phyloP scores from a whole-genome alignment of 768 basidiomycete species.

The Ramaria rubella region DNA sequence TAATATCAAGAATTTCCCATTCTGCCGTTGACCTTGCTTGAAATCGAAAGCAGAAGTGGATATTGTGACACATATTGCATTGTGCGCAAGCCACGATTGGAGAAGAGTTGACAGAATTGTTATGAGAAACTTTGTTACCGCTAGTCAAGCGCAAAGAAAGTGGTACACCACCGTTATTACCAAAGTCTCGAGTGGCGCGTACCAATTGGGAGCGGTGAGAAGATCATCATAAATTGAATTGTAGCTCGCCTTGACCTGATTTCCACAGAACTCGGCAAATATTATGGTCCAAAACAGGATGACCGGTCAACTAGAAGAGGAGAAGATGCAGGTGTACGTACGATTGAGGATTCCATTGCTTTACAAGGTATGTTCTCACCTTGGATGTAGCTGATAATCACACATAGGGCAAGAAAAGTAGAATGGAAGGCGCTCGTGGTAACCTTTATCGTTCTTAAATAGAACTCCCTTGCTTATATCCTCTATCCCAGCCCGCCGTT shows the following conservation, averaged over 20 bases:
- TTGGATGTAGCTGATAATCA: slow-evolving; percentile 1
- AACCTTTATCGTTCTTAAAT: slow-evolving; percentile 2
- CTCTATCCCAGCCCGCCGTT: slow-evolving; percentile 50
- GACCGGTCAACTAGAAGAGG: slow-evolving; percentile 90
- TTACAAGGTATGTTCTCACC: slow-evolving; percentile 56
- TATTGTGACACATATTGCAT: slow-evolving; percentile 93
- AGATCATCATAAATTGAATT: not conserved
- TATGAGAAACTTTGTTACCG: slow-evolving; percentile 91
- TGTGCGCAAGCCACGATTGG: slow-evolving; percentile 95
- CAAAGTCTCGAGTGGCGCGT: slow-evolving; percentile 82
- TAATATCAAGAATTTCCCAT: slow-evolving; percentile 89
- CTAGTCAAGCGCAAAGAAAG: slow-evolving; percentile 92
- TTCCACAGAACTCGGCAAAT: slow-evolving; percentile 82
- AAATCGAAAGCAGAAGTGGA: slow-evolving; percentile 86
- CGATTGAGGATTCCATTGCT: slow-evolving; percentile 85
- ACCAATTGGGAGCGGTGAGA: slow-evolving; percentile 83
- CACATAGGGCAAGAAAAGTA: slow-evolving; percentile 64
- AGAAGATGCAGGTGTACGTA: slow-evolving; percentile 97
- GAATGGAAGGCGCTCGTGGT: slow-evolving; percentile 89
- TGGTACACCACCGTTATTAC: slow-evolving; percentile 90
- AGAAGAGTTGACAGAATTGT: slow-evolving; percentile 80
- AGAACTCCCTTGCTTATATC: not conserved
- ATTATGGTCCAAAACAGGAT: slow-evolving; percentile 94
- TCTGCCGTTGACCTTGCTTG: slow-evolving; percentile 85
- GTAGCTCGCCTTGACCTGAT: not conserved